Percentiles rank a stretch among this genome's conserved stretches.
Conservation (phyloP, 2,329 filamentous ascomycete species). For the Acephala macrosclerotiorum region DNA sequence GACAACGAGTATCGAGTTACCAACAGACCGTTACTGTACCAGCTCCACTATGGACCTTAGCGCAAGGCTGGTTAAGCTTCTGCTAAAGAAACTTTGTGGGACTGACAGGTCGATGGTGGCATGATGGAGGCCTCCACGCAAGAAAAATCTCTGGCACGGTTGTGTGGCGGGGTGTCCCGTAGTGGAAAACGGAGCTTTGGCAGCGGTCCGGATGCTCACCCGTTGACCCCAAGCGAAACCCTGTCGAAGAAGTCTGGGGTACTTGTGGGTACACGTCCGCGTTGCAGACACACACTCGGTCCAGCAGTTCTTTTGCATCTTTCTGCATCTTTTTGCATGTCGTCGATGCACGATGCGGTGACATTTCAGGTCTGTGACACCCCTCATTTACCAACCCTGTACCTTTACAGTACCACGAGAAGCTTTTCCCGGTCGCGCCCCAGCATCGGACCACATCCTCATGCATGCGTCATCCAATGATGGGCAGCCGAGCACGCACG, state of each 20-base stretch:
- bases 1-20: background rate
- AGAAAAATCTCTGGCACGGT: background rate
- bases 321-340: background rate
- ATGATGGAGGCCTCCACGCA: background rate
- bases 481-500: background rate
- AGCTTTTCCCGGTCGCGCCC: background rate
- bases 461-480: background rate
- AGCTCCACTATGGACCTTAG: background rate
- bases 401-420: background rate
- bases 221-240: background rate
- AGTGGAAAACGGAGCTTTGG: background rate
- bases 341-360: background rate
- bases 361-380: background rate
- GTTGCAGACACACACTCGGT: conserved; percentile 7
- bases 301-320: background rate
- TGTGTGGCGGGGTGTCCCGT: background rate
- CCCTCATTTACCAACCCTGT: background rate
- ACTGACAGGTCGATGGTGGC: background rate
- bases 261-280: conserved; percentile 3
- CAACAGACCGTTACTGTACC: background rate
- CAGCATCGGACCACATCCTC: conserved; percentile 6
- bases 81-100: background rate
- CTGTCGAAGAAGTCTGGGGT: conserved; percentile 7
- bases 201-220: background rate
- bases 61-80: background rate